A percentile compares a stretch with the other conserved stretches of the same genome.
These are phyloP conservation scores for Drechslerella stenobrocha DNA, from an alignment of 2,329 filamentous ascomycete species.

Conservation along the genomic window DNA sequence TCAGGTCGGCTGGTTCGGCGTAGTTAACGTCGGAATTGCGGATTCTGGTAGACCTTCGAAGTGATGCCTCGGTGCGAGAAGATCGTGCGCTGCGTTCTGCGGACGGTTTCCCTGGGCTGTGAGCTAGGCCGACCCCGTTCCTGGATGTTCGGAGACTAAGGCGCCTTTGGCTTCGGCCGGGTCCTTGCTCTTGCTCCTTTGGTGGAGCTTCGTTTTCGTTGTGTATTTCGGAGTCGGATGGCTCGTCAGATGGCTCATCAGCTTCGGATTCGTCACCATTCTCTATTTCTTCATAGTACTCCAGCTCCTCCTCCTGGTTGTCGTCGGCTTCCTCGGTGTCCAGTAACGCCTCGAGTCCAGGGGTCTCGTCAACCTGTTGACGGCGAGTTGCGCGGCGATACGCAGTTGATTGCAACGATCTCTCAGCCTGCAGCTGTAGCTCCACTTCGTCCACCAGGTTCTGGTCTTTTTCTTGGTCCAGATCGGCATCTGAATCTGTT, in stretches of 20 bases:
- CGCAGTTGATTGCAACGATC: slow-evolving; percentile 29
- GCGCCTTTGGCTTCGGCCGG: background rate
- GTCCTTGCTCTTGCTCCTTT: slow-evolving; percentile 1
- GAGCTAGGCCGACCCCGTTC: too few relatives aligned
- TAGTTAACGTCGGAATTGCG: slow-evolving; percentile 18
- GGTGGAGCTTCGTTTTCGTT: slow-evolving; percentile 5
- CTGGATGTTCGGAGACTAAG: too few relatives aligned
- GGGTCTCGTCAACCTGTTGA: slow-evolving; percentile 36
- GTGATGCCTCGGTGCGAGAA: slow-evolving; percentile 10
- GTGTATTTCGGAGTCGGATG: background rate
- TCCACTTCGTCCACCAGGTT: slow-evolving; percentile 35
- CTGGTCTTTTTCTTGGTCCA: slow-evolving; percentile 11
- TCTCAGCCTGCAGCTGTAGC: slow-evolving; percentile 35
- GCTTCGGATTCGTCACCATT: slow-evolving; percentile 9
- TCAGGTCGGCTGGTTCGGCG: slow-evolving; percentile 6
- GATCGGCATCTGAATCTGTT: slow-evolving; percentile 4
- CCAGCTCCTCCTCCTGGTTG: slow-evolving; percentile 19
- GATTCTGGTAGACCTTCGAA: slow-evolving; percentile 33
- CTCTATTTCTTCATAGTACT: slow-evolving; percentile 15
- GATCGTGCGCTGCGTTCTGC: slow-evolving; percentile 1
- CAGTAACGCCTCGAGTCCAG: slow-evolving; percentile 11
- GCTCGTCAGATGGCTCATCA: slow-evolving; percentile 7
- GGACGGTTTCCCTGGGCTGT: background rate
- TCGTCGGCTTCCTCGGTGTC: slow-evolving; percentile 12
- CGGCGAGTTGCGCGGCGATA: slow-evolving; percentile 36